Percentiles rank a stretch among this genome's conserved stretches.
Conservation (phyloP, 1,139 yeast species). For the Pneumocystis oryctolagi region DNA sequence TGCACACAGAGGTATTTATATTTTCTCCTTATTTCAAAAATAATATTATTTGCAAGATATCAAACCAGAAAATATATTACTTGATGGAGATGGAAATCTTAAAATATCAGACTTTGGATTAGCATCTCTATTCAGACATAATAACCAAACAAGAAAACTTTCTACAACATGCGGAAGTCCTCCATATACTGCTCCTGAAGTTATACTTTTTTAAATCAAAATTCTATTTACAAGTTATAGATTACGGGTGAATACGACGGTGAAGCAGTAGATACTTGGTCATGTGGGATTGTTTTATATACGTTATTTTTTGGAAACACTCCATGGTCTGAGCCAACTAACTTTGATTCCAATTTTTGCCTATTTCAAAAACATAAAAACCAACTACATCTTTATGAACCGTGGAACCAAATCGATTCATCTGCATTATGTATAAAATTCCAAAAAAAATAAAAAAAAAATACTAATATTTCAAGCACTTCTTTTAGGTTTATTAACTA, state of each 20-base stretch:
- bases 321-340: conserved; percentile 49
- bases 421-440: conserved; percentile 23
- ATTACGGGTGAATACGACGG: conserved; percentile 27
- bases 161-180: conserved; percentile 41
- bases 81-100: conserved; percentile 51
- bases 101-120: conserved; percentile 57
- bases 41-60: conserved; percentile 29
- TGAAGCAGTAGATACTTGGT: conserved; percentile 45
- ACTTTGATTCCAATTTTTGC: conserved; percentile 34
- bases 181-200: conserved; percentile 62
- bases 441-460: not conserved
- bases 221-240: conserved; percentile 12
- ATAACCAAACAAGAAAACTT: conserved; percentile 26
- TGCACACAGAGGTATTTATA: conserved; percentile 47
- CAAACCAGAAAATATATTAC: conserved; percentile 74
- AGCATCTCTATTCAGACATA: conserved; percentile 43
- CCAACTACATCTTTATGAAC: conserved; percentile 31
- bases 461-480: conserved; percentile 23
- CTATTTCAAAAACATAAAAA: conserved; percentile 22
- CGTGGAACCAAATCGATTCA: conserved; percentile 40
- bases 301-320: conserved; percentile 47
- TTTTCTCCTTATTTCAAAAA: not conserved
- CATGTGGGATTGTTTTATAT: conserved; percentile 46
- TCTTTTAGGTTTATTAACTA: conserved; percentile 36
- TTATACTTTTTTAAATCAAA: conserved; percentile 24